Evolutionary conservation across 1,139 yeast genomes (phyloP), one percentile per base, ranked within the genome.

Genomic region (Yamadazyma conglobata): DNA sequence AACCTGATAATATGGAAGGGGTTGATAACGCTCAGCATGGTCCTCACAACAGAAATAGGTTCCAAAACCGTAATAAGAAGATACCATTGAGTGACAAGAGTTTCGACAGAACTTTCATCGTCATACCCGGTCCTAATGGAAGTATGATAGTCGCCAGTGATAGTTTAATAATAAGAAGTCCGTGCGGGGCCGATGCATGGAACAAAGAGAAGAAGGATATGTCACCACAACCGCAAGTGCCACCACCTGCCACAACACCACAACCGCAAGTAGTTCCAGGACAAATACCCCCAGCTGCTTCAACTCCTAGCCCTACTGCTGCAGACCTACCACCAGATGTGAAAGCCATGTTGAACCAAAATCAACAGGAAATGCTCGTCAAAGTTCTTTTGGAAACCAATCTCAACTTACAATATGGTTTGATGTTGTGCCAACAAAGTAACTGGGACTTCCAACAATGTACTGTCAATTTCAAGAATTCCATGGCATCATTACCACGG

Each of bases 401-500:
- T 34, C 63, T 91, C 42, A 88, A 76, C 44, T 66, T 85, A 15
- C 84, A 84, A 46, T 91, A 79, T 54, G 86, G 93, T 1, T 60
- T 79, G 20, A 77, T 89, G 87, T 71, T 93, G 30, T 83, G 91
- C 32, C 89, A 88, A 50, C 96, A 88, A 54, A 87, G 95, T 47
- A 71, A 76, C 34, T 89, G 95, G 89, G 83, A 86, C 56, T 79
- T 76, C 46, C 79, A 75, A 28, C 72, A 65, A 36, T 89, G 96
- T 24, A 64, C 77, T 14, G 69, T 70, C 28, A 79, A 86, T 40
- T 91, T 89, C 58, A 76, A 78, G 46, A 78, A 73, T 43, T 81
- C 87, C 19, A 70, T 56, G 13, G 58, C 56, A 2, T 53, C 70
- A 9, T 57, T 69, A 26, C 75, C 75, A 4, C 56, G 63, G 23